These are phyloP conservation scores for Scheffersomyces parashehatae DNA, from an alignment of 1,139 yeast genomes.

Conservation along the genomic window DNA sequence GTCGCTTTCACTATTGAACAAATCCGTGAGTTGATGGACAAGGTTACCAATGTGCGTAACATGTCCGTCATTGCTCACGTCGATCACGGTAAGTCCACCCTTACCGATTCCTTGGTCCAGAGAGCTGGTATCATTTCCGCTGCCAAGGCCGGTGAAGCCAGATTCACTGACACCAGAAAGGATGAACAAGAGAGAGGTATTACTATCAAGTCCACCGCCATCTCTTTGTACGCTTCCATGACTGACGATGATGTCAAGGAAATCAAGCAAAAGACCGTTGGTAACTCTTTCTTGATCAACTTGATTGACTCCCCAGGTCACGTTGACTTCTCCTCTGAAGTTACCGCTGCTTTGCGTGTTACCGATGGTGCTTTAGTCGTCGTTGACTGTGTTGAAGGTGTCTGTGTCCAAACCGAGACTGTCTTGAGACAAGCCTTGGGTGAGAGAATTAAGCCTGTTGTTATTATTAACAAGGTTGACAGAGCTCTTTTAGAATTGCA, in stretches of 20 bases:
- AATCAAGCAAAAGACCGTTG: slow-evolving; percentile 91
- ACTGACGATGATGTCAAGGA: slow-evolving; percentile 90
- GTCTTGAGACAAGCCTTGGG: slow-evolving; percentile 98
- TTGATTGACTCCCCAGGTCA: slow-evolving; percentile 99
- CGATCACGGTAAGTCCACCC: slow-evolving; percentile 99
- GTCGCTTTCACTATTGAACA: slow-evolving; percentile 84
- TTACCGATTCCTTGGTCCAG: slow-evolving; percentile 98
- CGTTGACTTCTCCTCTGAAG: slow-evolving; percentile 99
- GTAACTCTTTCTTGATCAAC: slow-evolving; percentile 95
- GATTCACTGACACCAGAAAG: slow-evolving; percentile 99
- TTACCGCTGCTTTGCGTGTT: slow-evolving; percentile 99
- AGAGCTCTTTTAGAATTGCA: slow-evolving; percentile 99
- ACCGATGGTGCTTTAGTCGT: slow-evolving; percentile 99
- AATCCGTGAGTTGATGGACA: slow-evolving; percentile 99
- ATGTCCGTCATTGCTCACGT: slow-evolving; percentile 99
- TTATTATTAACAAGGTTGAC: slow-evolving; percentile 97
- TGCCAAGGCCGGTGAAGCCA: slow-evolving; percentile 99
- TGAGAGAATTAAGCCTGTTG: slow-evolving; percentile 99
- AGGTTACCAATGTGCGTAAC: slow-evolving; percentile 99
- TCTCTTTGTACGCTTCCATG: slow-evolving; percentile 92
- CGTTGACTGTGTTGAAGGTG: slow-evolving; percentile 99
- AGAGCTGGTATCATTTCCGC: slow-evolving; percentile 99
- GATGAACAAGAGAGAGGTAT: slow-evolving; percentile 99
- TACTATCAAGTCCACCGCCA: slow-evolving; percentile 98
- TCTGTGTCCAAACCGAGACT: slow-evolving; percentile 99